Base-by-base conservation (phyloP, 2,329 filamentous ascomycete genomes). In the Fusarium sterilihyphosum region DNA sequence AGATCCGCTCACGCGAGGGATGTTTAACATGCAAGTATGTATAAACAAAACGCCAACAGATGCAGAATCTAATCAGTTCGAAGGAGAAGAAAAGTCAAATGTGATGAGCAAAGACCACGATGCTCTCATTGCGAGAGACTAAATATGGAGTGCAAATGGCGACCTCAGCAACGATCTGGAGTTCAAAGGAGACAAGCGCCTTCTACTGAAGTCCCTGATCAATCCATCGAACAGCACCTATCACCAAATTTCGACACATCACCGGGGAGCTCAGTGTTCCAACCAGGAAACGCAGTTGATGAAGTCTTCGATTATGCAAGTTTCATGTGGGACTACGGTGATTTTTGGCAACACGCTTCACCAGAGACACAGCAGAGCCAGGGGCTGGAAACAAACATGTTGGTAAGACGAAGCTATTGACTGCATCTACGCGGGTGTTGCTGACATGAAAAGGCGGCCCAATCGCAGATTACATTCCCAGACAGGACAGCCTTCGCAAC, bases 141-240 rank as follows among this genome's bases (percentile, higher is more conserved):
- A 18, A 87, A 87, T 69, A 80, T 88, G 54, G 84, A 88, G 64
- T 88, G 87, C 79, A 85, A 84, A 68, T 88, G 87, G 87, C 83
- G 83, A 44, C 78, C 82, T 38, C 75, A 83, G 69, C 77, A 80
- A 56, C 71, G 78, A 41, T 71, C 76, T 62, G 67, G 77, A 46
- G 61, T 63, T 54, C 73, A 75, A 43, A 70, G 71, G 37, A 76
- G 73, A 49, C 73, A 73, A 43, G 31, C 65, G 37, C 35, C 62
- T 26, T 38, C 56, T 24, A 35, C 56, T 17, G 71, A 70, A 40
- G 64, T 64, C 31, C 35, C 26, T 37, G 53, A 54, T 40, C 54
- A 70, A 6, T 49, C 60, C 24, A 53, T 71, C 2, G 77, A 75
- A 17, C 78, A 76, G 53, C 76, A 71, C 37, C 47, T 75, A 33